Conservation (phyloP, 2,329 filamentous ascomycete genomes). For the Scolecobasidium constrictum region DNA sequence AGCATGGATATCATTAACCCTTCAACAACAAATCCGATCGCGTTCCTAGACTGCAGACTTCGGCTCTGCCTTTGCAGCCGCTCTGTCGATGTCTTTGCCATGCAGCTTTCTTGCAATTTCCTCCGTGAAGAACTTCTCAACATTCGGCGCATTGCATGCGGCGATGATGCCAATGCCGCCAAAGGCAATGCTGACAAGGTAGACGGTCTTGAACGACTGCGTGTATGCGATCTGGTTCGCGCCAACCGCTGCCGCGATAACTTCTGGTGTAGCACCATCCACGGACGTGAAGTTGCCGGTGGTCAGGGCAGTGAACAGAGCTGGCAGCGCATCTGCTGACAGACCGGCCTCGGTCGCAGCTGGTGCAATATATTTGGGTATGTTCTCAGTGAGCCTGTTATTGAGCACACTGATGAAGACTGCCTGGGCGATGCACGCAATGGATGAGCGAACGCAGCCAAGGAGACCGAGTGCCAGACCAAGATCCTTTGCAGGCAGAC, state of each 20-base stretch:
- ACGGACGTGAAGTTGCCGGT: constrained; percentile 16
- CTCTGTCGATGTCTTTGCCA: constrained; percentile 5
- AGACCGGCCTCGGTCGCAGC: constrained; percentile 17
- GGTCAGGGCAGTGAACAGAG: constrained; percentile 15
- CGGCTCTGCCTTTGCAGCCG: not conserved
- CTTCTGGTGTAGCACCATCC: constrained; percentile 14
- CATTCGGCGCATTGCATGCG: constrained; percentile 13
- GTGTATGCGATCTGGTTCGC: constrained; percentile 15
- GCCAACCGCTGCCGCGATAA: constrained; percentile 13
- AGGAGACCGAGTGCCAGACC: constrained; percentile 34
- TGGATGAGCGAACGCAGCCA: constrained; percentile 29
- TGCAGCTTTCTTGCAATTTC: constrained; percentile 17
- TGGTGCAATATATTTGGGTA: constrained; percentile 17
- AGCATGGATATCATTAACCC: no score
- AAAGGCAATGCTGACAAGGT: constrained; percentile 18
- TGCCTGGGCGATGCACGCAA: constrained; percentile 22
- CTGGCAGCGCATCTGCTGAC: constrained; percentile 16
- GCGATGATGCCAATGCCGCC: constrained; percentile 15
- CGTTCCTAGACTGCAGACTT: constrained; percentile 16
- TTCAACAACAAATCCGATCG: constrained; percentile 30
- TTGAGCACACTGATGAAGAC: constrained; percentile 25
- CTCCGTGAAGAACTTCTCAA: constrained; percentile 15
- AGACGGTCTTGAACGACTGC: constrained; percentile 11
- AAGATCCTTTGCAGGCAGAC: constrained; percentile 36
- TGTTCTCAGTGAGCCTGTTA: constrained; percentile 16